Conservation (phyloP, 768 basidiomycete species). For the Boletellus ananiceps region DNA sequence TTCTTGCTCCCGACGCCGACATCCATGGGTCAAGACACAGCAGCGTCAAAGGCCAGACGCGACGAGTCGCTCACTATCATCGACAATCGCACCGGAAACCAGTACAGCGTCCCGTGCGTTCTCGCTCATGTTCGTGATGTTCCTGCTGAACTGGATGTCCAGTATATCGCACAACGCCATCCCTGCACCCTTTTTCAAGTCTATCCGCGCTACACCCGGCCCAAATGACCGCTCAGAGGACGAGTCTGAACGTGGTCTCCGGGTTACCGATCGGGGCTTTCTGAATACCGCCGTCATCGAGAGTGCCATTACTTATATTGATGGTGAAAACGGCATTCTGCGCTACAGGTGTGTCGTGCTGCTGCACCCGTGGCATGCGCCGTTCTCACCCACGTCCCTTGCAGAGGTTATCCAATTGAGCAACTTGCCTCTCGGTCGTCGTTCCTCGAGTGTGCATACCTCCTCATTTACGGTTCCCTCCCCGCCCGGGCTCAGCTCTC, state of each 20-base stretch:
- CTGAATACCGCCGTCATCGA: constrained; percentile 78
- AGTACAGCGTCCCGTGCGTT: constrained; percentile 68
- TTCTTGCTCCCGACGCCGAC: neutral
- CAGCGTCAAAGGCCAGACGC: constrained; percentile 12
- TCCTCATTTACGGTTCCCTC: constrained; percentile 83
- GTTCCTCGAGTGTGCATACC: constrained; percentile 80
- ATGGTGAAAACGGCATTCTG: constrained; percentile 81
- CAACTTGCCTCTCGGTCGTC: constrained; percentile 77
- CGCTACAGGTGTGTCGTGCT: constrained; percentile 57
- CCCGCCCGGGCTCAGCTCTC: constrained; percentile 58
- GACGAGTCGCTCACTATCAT: constrained; percentile 53
- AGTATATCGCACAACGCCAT: constrained; percentile 82
- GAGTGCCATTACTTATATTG: constrained; percentile 85
- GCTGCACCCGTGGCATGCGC: neutral
- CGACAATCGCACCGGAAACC: constrained; percentile 84
- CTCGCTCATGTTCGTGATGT: neutral
- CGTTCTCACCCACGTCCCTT: neutral
- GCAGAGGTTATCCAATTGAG: constrained; percentile 89
- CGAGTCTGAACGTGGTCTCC: constrained; percentile 76
- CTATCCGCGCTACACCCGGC: constrained; percentile 53
- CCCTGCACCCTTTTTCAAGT: constrained; percentile 77
- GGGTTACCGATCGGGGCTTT: constrained; percentile 77
- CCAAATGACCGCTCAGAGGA: constrained; percentile 71
- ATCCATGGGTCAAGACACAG: constrained; percentile 27
- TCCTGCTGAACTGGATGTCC: constrained; percentile 1